A percentile compares a stretch with the other conserved stretches of the same genome.
Evolutionary conservation across 306 rosid genomes (phyloP).

Genomic region (Sicyos baderoa): DNA sequence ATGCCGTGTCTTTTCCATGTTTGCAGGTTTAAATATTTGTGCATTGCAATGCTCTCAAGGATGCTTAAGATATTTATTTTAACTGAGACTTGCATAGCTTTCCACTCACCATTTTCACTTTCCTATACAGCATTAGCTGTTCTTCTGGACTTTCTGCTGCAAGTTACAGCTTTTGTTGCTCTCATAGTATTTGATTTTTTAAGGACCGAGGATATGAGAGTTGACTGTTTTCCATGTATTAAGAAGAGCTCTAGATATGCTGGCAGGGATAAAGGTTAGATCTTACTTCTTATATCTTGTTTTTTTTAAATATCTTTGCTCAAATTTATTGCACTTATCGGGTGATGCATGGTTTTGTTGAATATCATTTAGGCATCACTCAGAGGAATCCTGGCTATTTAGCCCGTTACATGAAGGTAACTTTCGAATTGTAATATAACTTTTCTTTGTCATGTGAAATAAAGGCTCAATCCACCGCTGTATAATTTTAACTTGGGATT

Average conservation of each 20-base stretch:
- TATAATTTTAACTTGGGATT: background rate
- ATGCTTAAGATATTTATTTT: background rate
- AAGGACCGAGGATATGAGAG: constrained; percentile 76
- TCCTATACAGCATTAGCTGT: constrained; percentile 84
- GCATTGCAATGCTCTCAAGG: background rate
- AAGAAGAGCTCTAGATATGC: constrained; percentile 52
- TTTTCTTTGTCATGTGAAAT: background rate
- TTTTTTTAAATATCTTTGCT: background rate
- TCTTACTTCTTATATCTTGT: background rate
- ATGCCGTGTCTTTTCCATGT: constrained; percentile 97
- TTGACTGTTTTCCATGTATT: constrained; percentile 91
- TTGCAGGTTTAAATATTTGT: constrained; percentile 57
- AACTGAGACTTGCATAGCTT: constrained; percentile 8
- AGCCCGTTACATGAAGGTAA: constrained; percentile 90
- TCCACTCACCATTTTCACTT: constrained; percentile 27
- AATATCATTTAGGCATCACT: constrained; percentile 43
- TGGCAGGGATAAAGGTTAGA: constrained; percentile 59
- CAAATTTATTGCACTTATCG: background rate
- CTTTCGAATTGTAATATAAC: constrained; percentile 6
- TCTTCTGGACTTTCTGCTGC: constrained; percentile 89
- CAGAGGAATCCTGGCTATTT: constrained; percentile 63
- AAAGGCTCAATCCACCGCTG: background rate
- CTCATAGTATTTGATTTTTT: constrained; percentile 72
- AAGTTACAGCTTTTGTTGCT: constrained; percentile 95
- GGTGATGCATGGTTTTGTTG: constrained; percentile 2